Evolutionary conservation across 73 alveolate genomes (phyloP).

Genomic region (Vitrella brassicaformis): DNA sequence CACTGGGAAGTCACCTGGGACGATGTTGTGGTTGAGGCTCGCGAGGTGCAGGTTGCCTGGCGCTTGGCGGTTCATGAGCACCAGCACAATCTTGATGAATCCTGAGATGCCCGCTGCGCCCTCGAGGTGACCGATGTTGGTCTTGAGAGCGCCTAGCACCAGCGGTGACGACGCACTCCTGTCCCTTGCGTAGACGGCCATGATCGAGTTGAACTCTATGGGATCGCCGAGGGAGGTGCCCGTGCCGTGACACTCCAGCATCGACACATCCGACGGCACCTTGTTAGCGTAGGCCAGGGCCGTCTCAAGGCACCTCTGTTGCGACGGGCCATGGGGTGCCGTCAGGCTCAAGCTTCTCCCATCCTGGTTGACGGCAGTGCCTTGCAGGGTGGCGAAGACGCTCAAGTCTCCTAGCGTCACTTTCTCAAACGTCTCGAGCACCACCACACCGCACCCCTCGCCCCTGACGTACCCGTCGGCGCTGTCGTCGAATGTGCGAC

Average conservation of each 20-base stretch:
- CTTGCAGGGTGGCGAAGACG: slow-evolving; percentile 6
- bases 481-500: slow-evolving; percentile 3
- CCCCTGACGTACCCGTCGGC: slow-evolving; percentile 10
- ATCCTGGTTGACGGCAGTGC: slow-evolving; percentile 35
- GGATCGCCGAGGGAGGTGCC: slow-evolving; percentile 28
- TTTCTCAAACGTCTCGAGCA: not conserved
- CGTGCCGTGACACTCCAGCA: slow-evolving; percentile 22
- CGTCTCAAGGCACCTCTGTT: slow-evolving; percentile 14
- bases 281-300: slow-evolving; percentile 10
- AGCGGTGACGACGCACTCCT: slow-evolving; percentile 2
- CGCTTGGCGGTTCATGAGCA: slow-evolving; percentile 7
- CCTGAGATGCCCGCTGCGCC: slow-evolving; percentile 30
- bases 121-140: slow-evolving; percentile 15
- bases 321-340: slow-evolving; percentile 34
- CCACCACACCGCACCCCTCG: slow-evolving; percentile 5
- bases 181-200: slow-evolving; percentile 2
- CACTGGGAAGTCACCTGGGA: not conserved
- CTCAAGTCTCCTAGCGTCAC: not conserved
- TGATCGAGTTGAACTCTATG: slow-evolving; percentile 3
- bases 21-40: not conserved
- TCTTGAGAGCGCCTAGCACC: slow-evolving; percentile 23
- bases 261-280: slow-evolving; percentile 5
- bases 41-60: slow-evolving; percentile 22
- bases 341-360: slow-evolving; percentile 25
- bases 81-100: not conserved